A percentile compares a stretch with the other conserved stretches of the same genome.
Conservation (phyloP, 2,329 filamentous ascomycete species). For the Cladophialophora yegresii region DNA sequence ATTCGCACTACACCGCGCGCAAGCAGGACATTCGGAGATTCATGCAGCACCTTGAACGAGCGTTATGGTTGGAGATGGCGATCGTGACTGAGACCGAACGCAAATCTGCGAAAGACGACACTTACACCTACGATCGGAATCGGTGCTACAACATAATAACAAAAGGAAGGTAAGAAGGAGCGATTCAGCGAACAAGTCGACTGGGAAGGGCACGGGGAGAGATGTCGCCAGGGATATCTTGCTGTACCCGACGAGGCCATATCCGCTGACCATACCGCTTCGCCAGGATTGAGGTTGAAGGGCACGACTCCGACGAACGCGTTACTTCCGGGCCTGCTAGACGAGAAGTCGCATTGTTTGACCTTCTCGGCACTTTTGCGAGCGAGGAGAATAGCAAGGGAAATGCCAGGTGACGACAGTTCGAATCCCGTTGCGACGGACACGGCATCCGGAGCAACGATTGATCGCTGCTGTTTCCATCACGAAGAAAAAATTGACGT, state of each 20-base stretch:
- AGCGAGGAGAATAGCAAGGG: not conserved
- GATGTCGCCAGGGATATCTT: not conserved
- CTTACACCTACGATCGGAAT: constrained; percentile 41
- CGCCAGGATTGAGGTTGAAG: no score
- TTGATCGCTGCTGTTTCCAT: not conserved
- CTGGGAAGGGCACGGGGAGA: not conserved
- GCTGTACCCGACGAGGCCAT: not conserved
- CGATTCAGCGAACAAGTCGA: not conserved
- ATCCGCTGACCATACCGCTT: not conserved
- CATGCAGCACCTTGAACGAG: no score
- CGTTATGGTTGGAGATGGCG: no score
- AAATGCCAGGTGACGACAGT: not conserved
- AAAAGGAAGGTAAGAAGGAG: not conserved
- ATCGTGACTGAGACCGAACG: constrained; percentile 44
- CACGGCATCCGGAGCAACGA: not conserved
- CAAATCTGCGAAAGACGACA: constrained; percentile 81
- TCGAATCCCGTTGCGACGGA: not conserved
- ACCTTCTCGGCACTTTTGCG: not conserved
- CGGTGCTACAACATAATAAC: not conserved
- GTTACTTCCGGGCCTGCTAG: not conserved
- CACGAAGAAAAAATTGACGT: not conserved
- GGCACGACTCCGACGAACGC: not conserved
- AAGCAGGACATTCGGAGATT: no score
- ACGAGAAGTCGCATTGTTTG: not conserved
- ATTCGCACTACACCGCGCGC: no score